Base-by-base conservation (phyloP, 2,329 filamentous ascomycete species). In the Acephala macrosclerotiorum region DNA sequence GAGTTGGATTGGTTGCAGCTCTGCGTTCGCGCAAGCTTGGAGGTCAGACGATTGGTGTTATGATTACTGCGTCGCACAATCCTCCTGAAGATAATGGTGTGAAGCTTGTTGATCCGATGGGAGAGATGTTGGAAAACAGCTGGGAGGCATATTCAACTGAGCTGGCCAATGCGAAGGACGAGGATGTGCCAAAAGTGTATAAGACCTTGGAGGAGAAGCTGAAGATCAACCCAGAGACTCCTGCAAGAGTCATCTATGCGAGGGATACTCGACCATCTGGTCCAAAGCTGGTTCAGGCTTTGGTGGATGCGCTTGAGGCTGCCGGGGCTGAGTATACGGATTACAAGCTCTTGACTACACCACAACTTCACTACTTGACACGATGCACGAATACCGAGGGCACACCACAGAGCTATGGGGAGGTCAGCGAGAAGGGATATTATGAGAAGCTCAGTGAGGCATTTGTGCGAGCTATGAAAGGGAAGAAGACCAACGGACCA, bases 351-450 rank as follows among this genome's bases (percentile, higher is more conserved):
- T 84, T 97, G 75, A 98, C 96, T 14, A 99, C 96, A 3, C 96
- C 96, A n/a, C 96, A 98, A 81, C 86, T 99, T 65, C 96, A 99
- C 83, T 99, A 99, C 80, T 85, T 98, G 70, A 95, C 95, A 36
- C 92, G 96, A 70, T 97, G 94, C 79, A 87, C 94, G 80, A 99
- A 99, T 82, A 98, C 95, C 0, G 87, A 96, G 74, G 92, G 91
- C 67, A 96, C 93, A 1, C 90, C 91, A 63, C 90, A 94, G 72
- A 87, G 93, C 20, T 99, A 98, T 77, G 96, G 96, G 64, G 89
- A 93, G 76, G 87, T 93, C 61, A 97, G 91, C 68, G 95, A 98
- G 82, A 84, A 88, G 65, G 96, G 96, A 40, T 99, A 99, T 82
- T 98, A 98, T 79, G 87, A 96, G 81, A 99, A 99, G 84, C 87